These are phyloP conservation scores for Cutaneotrichosporon cavernicola DNA, from an alignment of 1,284 basidiomycete species.

Conservation along the genomic window DNA sequence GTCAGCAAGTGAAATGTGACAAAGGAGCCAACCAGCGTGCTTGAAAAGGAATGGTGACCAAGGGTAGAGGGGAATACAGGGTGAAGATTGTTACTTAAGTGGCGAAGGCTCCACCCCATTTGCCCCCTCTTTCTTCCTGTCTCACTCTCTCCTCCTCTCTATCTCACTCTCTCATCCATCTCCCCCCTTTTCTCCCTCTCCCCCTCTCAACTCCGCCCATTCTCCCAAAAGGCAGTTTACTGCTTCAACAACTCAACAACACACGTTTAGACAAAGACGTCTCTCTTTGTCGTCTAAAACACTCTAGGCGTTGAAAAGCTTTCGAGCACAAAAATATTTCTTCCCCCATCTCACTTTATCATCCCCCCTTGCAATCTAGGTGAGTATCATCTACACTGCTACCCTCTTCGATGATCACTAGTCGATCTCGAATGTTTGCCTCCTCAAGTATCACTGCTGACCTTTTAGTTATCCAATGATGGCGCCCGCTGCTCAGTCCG, in stretches of 20 bases:
- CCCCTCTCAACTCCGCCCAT: slow-evolving; percentile 15
- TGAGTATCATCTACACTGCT: not conserved
- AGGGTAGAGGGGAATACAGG: too few relatives aligned
- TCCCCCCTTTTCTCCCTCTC: not conserved
- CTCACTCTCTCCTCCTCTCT: slow-evolving; percentile 6
- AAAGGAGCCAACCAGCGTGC: slow-evolving; percentile 1
- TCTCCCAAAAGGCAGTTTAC: slow-evolving; percentile 6
- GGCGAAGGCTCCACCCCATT: slow-evolving; percentile 10
- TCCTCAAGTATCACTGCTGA: slow-evolving; percentile 3
- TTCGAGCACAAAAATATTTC: slow-evolving; percentile 5
- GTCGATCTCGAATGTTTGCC: not conserved
- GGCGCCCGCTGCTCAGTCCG: slow-evolving; percentile 49
- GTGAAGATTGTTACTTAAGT: not conserved
- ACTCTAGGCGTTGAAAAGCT: slow-evolving; percentile 7
- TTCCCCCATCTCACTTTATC: not conserved
- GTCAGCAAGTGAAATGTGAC: not conserved
- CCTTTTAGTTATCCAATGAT: slow-evolving; percentile 34
- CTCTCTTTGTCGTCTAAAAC: slow-evolving; percentile 1
- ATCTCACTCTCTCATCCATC: not conserved
- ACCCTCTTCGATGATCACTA: not conserved
- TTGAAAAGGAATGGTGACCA: not conserved
- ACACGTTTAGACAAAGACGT: not conserved
- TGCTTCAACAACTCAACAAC: not conserved
- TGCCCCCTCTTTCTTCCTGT: slow-evolving; percentile 6
- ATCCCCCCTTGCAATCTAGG: not conserved